Percentiles rank a stretch among this genome's conserved stretches.
Conservation (phyloP, 345 rosid species). For the Firmiana major region DNA sequence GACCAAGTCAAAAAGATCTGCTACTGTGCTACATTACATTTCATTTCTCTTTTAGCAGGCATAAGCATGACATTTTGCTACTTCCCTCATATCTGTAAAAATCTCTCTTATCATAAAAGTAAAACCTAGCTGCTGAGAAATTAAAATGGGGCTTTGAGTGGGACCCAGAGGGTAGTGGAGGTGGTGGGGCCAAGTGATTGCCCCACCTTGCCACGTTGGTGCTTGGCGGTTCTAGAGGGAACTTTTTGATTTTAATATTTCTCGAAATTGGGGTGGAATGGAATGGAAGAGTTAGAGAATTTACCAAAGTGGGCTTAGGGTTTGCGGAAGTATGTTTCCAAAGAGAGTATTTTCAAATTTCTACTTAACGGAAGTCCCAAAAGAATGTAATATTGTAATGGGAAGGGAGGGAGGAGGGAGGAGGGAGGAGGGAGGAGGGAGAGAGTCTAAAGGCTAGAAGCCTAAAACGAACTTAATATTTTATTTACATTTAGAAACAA, state of each 20-base stretch:
- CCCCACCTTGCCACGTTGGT: conserved; percentile 19
- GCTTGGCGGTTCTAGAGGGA: conserved; percentile 11
- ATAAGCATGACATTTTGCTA: not conserved
- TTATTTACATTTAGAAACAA: no score
- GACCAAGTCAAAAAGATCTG: conserved; percentile 2
- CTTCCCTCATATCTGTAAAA: not conserved
- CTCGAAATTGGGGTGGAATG: not conserved
- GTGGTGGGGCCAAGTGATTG: conserved; percentile 7
- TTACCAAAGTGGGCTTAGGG: not conserved
- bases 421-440: no score
- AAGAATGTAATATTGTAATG: no score
- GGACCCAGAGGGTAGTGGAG: conserved; percentile 10
- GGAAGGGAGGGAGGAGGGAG: no score
- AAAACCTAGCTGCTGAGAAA: not conserved
- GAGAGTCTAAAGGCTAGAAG: no score
- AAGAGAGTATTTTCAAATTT: no score
- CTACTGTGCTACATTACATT: not conserved
- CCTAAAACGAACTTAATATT: no score
- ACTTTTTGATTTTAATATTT: not conserved
- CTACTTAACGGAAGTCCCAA: no score
- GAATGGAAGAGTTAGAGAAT: not conserved
- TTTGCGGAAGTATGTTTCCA: not conserved
- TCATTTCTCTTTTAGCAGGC: not conserved
- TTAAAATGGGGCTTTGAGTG: not conserved
- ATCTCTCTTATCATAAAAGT: not conserved